Conservation (phyloP, 2,329 filamentous ascomycete genomes). For the Fusarium pininemorale region DNA sequence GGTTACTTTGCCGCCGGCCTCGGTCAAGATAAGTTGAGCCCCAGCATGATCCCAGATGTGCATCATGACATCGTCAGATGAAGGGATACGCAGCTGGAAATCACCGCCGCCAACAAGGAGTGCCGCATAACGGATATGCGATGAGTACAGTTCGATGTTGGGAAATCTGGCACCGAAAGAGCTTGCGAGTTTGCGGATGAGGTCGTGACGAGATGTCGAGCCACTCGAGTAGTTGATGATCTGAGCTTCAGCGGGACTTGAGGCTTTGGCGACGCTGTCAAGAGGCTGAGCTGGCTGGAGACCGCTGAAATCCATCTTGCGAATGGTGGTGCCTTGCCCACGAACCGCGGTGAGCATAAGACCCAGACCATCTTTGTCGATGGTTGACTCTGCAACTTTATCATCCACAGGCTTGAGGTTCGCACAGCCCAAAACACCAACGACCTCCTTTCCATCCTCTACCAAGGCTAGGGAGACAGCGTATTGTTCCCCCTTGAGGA, state of each 20-base stretch:
- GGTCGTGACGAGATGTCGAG: slow-evolving; percentile 45
- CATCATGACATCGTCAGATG: slow-evolving; percentile 30
- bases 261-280: slow-evolving; percentile 27
- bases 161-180: slow-evolving; percentile 47
- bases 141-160: slow-evolving; percentile 52
- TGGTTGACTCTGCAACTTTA: slow-evolving; percentile 47
- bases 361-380: slow-evolving; percentile 48
- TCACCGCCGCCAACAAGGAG: slow-evolving; percentile 51
- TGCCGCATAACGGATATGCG: slow-evolving; percentile 51
- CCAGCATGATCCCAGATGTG: slow-evolving; percentile 65
- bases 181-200: slow-evolving; percentile 44
- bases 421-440: slow-evolving; percentile 70
- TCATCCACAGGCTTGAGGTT: slow-evolving; percentile 58
- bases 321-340: slow-evolving; percentile 45
- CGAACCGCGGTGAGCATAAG: slow-evolving; percentile 48
- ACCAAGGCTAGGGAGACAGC: slow-evolving; percentile 68
- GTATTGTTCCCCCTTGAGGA: slow-evolving; percentile 69
- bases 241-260: slow-evolving; percentile 38
- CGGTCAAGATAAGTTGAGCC: slow-evolving; percentile 65
- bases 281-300: slow-evolving; percentile 36
- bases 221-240: slow-evolving; percentile 49
- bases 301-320: slow-evolving; percentile 35
- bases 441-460: slow-evolving; percentile 63
- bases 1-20: slow-evolving; percentile 63
- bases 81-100: slow-evolving; percentile 47